A percentile compares a stretch with the other conserved stretches of the same genome.
Conservation (phyloP, 371 early-diverging fungal species). For the Zancudomyces culisetae region DNA sequence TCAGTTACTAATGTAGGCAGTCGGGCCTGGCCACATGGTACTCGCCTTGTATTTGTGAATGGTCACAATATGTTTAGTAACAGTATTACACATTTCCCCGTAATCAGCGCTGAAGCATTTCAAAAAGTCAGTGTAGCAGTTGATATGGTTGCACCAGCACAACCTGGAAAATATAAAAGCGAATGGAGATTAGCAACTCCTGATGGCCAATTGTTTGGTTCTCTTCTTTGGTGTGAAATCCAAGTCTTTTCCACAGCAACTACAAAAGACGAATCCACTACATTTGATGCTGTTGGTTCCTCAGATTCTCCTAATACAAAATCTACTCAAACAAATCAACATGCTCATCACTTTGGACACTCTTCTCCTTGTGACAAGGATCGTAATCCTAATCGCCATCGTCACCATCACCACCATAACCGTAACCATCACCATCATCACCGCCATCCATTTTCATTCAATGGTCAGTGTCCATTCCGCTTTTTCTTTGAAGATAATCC, state of each 20-base stretch:
- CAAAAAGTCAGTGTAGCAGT: conserved; percentile 34
- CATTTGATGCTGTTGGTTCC: not conserved
- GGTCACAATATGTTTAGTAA: conserved; percentile 27
- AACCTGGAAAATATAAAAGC: conserved; percentile 34
- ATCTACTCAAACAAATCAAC: no score
- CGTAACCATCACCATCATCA: not conserved
- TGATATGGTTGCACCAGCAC: conserved; percentile 40
- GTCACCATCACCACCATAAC: not conserved
- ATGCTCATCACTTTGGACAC: no score
- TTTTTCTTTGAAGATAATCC: no score
- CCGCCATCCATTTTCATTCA: not conserved
- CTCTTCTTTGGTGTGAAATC: conserved; percentile 42
- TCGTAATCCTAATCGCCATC: not conserved
- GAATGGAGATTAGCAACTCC: conserved; percentile 42
- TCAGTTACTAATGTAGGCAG: conserved; percentile 41
- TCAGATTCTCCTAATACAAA: no score
- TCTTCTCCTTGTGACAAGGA: no score
- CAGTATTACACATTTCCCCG: conserved; percentile 18
- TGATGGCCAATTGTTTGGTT: conserved; percentile 39
- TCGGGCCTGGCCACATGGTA: conserved; percentile 38
- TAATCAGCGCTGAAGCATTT: conserved; percentile 28
- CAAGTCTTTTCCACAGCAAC: conserved; percentile 24
- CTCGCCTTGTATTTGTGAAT: conserved; percentile 30
- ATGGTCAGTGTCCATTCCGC: no score
- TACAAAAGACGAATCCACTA: not conserved